Conservation (phyloP, 257 asterid species). For the Solanum tarijense region DNA sequence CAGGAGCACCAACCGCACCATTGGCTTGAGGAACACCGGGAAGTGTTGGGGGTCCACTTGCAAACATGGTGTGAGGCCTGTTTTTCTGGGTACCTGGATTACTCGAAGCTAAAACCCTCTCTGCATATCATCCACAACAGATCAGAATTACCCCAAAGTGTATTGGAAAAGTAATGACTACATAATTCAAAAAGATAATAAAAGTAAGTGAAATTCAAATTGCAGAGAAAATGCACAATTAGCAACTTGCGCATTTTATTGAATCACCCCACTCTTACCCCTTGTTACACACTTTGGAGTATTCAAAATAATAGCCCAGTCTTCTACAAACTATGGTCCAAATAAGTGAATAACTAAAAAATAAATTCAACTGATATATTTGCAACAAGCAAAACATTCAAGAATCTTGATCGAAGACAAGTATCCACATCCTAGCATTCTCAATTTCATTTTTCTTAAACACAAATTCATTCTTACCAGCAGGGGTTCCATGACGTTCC, state of each 20-base stretch:
- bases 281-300: background rate
- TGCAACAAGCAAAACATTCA: background rate
- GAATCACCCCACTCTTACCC: background rate
- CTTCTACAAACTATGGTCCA: background rate
- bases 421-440: background rate
- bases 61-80: constrained; percentile 93
- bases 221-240: background rate
- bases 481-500: constrained; percentile 97
- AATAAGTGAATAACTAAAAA: background rate
- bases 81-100: constrained; percentile 67
- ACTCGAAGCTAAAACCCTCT: constrained; percentile 83
- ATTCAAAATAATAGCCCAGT: background rate
- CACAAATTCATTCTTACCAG: constrained; percentile 38
- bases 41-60: constrained; percentile 83
- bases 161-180: background rate
- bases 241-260: background rate
- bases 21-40: constrained; percentile 44
- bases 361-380: background rate
- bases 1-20: constrained; percentile 33
- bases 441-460: background rate
- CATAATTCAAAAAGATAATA: background rate
- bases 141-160: background rate
- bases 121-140: constrained; percentile 31
- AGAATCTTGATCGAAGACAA: background rate
- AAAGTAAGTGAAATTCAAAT: background rate